Conservation (phyloP, 2,329 filamentous ascomycete genomes). For the Domatiomyces catenatus region DNA sequence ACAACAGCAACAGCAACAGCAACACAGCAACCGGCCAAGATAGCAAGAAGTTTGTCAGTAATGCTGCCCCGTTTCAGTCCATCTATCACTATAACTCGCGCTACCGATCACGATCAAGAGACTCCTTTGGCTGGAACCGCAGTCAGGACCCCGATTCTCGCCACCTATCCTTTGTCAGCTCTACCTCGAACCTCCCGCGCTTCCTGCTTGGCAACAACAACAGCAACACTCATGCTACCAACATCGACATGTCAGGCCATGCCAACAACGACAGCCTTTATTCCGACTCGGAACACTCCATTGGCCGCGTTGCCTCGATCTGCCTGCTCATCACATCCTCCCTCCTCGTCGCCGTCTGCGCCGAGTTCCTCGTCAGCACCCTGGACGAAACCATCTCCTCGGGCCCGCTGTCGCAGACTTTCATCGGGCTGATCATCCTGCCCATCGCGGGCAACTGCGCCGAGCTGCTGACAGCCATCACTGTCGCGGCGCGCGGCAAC, state of each 20-base stretch:
- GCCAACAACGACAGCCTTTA: slow-evolving; percentile 6
- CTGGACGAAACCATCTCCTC: slow-evolving; percentile 56
- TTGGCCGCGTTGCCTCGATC: slow-evolving; percentile 57
- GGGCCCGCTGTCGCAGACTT: slow-evolving; percentile 58
- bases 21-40: not conserved
- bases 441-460: slow-evolving; percentile 68
- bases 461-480: slow-evolving; percentile 68
- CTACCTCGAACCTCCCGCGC: slow-evolving; percentile 1
- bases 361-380: slow-evolving; percentile 60
- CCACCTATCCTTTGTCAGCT: not conserved
- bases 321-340: slow-evolving; percentile 57
- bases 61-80: not conserved
- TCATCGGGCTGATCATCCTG: slow-evolving; percentile 63
- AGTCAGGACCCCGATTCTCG: not conserved
- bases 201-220: slow-evolving; percentile 2
- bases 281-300: slow-evolving; percentile 46
- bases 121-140: not conserved
- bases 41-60: not conserved
- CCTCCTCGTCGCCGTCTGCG: slow-evolving; percentile 54
- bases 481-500: slow-evolving; percentile 60
- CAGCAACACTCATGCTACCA: not conserved
- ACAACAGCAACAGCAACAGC: no score
- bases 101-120: not conserved
- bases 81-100: not conserved
- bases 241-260: not conserved